These are phyloP conservation scores for Dothistroma septosporum DNA, from an alignment of 2,329 filamentous ascomycete species.

Conservation along the genomic window DNA sequence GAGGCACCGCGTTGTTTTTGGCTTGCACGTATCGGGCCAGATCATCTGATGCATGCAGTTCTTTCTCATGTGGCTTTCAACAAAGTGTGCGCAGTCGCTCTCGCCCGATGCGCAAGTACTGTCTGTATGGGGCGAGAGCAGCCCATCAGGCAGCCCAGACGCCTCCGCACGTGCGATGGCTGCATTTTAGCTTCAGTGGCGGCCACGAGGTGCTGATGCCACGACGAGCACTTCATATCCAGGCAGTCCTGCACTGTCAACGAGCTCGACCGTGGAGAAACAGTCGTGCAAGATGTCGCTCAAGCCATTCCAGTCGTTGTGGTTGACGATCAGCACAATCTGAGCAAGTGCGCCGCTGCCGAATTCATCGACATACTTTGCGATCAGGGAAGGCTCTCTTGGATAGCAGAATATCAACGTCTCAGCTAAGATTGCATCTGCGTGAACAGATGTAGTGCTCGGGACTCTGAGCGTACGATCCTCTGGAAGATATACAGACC, in stretches of 20 bases:
- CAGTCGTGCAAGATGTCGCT: constrained; percentile 7
- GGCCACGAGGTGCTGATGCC: constrained; percentile 11
- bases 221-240: constrained; percentile 23
- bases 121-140: not conserved
- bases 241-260: constrained; percentile 15
- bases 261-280: constrained; percentile 12
- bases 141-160: not conserved
- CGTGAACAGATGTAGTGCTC: constrained; percentile 44
- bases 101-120: not conserved
- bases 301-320: constrained; percentile 39
- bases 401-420: constrained; percentile 55
- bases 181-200: constrained; percentile 5
- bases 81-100: not conserved
- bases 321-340: constrained; percentile 44
- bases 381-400: constrained; percentile 44
- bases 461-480: constrained; percentile 42
- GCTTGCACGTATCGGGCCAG: not conserved
- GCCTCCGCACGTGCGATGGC: not conserved
- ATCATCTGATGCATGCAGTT: not conserved
- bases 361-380: constrained; percentile 42
- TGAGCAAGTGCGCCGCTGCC: constrained; percentile 30
- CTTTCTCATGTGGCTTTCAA: not conserved
- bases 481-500: constrained; percentile 45
- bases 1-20: not conserved
- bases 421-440: constrained; percentile 40